phyloP scores from a whole-genome alignment of 2,329 filamentous ascomycete genomes.

The Aspergillus novofumigatus region DNA sequence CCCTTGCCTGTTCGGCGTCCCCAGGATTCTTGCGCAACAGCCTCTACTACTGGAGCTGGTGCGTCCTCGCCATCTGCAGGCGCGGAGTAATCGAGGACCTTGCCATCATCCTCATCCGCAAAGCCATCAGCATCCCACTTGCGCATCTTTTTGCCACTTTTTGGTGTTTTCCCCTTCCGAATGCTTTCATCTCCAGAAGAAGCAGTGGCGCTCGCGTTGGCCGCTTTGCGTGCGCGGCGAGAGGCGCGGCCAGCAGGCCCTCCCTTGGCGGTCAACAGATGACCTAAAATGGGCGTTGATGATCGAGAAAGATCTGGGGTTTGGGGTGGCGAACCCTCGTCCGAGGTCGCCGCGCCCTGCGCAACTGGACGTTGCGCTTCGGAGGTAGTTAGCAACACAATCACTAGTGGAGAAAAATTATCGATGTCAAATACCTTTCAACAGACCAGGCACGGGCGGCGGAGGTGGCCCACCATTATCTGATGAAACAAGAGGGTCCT shows the following conservation, averaged over 20 bases:
- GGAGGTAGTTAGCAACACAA: conserved; percentile 18
- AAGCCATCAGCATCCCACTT: conserved; percentile 89
- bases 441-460: conserved; percentile 50
- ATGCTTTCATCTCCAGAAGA: conserved; percentile 82
- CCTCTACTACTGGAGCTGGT: conserved; percentile 60
- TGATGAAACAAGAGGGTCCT: conserved; percentile 46
- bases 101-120: conserved; percentile 76
- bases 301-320: conserved; percentile 77
- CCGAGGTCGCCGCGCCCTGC: conserved; percentile 46
- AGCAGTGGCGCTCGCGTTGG: conserved; percentile 42
- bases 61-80: conserved; percentile 53
- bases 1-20: conserved; percentile 80
- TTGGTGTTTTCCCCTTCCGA: conserved; percentile 53
- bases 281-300: conserved; percentile 63
- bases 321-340: conserved; percentile 64
- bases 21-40: conserved; percentile 75
- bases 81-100: conserved; percentile 86
- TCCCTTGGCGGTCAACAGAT: conserved; percentile 68
- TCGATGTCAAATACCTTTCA: conserved; percentile 38
- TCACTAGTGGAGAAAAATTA: background rate
- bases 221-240: conserved; percentile 70
- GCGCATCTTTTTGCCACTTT: conserved; percentile 73
- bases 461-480: conserved; percentile 48
- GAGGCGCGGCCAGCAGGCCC: conserved; percentile 74
- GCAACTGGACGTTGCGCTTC: conserved; percentile 44